Evolutionary conservation across 129 eudicot genomes (phyloP), one percentile per base, ranked within the genome.

Genomic region (Silybum marianum): DNA sequence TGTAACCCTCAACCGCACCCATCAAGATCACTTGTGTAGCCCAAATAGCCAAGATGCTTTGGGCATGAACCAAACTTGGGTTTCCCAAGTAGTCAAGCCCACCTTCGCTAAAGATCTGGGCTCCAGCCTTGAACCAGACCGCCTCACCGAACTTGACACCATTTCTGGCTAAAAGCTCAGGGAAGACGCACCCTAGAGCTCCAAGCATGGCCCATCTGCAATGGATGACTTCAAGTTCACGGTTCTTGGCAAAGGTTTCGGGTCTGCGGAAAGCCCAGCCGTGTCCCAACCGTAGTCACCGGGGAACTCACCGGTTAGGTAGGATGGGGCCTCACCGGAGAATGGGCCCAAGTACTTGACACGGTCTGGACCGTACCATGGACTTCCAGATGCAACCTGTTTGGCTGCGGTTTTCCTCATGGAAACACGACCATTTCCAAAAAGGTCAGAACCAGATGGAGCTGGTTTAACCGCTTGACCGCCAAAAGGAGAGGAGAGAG

Each of bases 31-130:
- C 80, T 65, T 81, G 75, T 42, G 66, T n/a, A 16, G 80, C 84
- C 84, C 84, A 81, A 30, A 74, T 74, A 28, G 79, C 84, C 79
- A 81, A 72, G 68, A 81, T 81, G 79, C 84, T 81, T 7, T 81
- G 84, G 14, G 85, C 85, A 40, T 81, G 85, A 34, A 81, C 80
- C 80, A 81, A 81, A 25, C 80, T 81, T 8, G 85, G 85, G 74
- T 81, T 81, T 1, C 85, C 80, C 80, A 81, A 42, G 34, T 77
- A 77, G 73, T 77, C 81, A 4, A 77, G 60, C 13, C 81, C 81
- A 12, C 81, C 81, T 63, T 77, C 42, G 19, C 73, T 77, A 34
- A 77, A 77, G 72, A 67, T 67, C 4, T 67, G 72, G 16, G 72
- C 28, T 67, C 72, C 72, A 67, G 72, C 72, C 72, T 67, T 67